Percentiles rank a stretch among this genome's conserved stretches.
These are phyloP conservation scores for Helminthosporium solani DNA, from an alignment of 2,329 filamentous ascomycete species.

Conservation along the genomic window DNA sequence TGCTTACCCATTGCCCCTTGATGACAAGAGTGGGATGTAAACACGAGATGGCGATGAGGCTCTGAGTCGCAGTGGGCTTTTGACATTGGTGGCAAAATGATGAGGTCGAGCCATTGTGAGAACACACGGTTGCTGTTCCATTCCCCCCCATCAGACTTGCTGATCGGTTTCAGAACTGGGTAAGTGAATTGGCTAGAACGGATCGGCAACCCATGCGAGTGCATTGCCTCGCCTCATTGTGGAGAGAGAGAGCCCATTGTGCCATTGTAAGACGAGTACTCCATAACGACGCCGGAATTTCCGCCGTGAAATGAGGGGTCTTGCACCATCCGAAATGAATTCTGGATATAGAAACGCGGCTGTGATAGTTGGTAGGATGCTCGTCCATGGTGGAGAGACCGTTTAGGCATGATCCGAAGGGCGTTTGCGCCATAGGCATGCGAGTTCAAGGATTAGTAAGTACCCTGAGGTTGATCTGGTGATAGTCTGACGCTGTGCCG, in stretches of 20 bases:
- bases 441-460: not conserved
- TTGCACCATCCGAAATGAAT: not conserved
- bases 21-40: not conserved
- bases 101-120: not conserved
- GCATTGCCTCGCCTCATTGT: not conserved
- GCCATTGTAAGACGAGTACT: not conserved
- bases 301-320: not conserved
- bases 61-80: not conserved
- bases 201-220: slow-evolving; percentile 4
- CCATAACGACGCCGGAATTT: not conserved
- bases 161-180: not conserved
- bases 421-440: not conserved
- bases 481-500: slow-evolving; percentile 4
- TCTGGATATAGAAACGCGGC: not conserved
- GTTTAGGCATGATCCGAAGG: not conserved
- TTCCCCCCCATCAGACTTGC: not conserved
- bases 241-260: not conserved
- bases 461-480: slow-evolving; percentile 1
- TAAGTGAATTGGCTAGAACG: slow-evolving; percentile 1
- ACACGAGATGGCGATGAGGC: not conserved
- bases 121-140: not conserved
- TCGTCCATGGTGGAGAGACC: not conserved
- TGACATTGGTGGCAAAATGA: not conserved
- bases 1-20: not conserved
- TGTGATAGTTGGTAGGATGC: not conserved